A percentile compares a stretch with the other conserved stretches of the same genome.
Evolutionary conservation across 768 basidiomycete genomes (phyloP).

Genomic region (Termitomyces heimii): DNA sequence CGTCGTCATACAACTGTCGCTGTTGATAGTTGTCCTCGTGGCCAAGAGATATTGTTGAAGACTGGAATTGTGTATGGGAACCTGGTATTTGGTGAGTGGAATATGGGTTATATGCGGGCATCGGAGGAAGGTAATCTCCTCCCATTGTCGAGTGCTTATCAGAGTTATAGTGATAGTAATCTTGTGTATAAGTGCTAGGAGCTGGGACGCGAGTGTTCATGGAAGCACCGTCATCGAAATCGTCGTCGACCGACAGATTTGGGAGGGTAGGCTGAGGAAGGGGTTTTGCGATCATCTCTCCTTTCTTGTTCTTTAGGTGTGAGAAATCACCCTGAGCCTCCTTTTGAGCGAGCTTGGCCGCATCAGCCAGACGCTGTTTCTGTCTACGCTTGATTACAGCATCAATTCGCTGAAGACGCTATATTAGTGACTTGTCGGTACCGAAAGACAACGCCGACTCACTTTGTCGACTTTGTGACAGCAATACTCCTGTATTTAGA

Average conservation of each 20-base stretch:
- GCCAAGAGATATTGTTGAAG: slow-evolving; percentile 49
- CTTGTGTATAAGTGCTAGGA: slow-evolving; percentile 47
- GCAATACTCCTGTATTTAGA: slow-evolving; percentile 75
- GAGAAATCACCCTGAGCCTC: slow-evolving; percentile 89
- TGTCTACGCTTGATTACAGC: slow-evolving; percentile 90
- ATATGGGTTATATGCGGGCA: slow-evolving; percentile 76
- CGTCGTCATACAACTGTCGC: slow-evolving; percentile 54
- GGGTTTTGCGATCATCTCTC: slow-evolving; percentile 71
- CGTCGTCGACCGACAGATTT: slow-evolving; percentile 82
- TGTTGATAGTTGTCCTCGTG: slow-evolving; percentile 43
- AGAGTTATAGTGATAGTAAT: slow-evolving; percentile 50
- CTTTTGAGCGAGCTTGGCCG: slow-evolving; percentile 79
- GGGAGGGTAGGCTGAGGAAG: slow-evolving; percentile 94
- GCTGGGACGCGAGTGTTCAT: slow-evolving; percentile 50
- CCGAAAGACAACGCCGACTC: slow-evolving; percentile 1
- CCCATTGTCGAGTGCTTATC: slow-evolving; percentile 40
- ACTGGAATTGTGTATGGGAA: slow-evolving; percentile 49
- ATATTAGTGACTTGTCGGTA: not conserved
- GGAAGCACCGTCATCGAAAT: slow-evolving; percentile 52
- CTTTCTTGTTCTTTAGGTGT: slow-evolving; percentile 91
- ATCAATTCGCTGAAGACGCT: slow-evolving; percentile 68
- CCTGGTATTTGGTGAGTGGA: slow-evolving; percentile 47
- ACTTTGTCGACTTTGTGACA: slow-evolving; percentile 99
- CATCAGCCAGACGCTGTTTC: slow-evolving; percentile 77
- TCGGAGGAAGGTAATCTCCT: slow-evolving; percentile 55